These are phyloP conservation scores for Wickerhamomyces xylosicus DNA, from an alignment of 805 yeast species.

Conservation along the genomic window DNA sequence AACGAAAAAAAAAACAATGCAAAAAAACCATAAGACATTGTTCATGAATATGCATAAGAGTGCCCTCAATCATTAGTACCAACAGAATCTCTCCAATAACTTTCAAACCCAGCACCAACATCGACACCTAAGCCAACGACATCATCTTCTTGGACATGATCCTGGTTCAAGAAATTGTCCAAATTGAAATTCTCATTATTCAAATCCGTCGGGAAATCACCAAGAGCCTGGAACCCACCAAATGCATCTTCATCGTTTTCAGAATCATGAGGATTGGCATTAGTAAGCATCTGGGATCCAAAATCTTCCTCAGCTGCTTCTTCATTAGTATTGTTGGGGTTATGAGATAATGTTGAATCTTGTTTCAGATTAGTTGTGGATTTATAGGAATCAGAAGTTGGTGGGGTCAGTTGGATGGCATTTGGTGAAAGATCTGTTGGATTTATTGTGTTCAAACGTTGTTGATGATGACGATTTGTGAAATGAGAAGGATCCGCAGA, in stretches of 20 bases:
- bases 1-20: neutral
- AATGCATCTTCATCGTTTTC: slow-evolving; percentile 18
- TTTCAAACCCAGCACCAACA: slow-evolving; percentile 26
- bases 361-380: slow-evolving; percentile 5
- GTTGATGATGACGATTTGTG: neutral
- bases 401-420: slow-evolving; percentile 18
- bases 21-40: too few relatives aligned
- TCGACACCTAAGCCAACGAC: slow-evolving; percentile 22
- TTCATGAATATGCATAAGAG: too few relatives aligned
- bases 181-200: slow-evolving; percentile 31
- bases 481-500: too few relatives aligned
- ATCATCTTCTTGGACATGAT: neutral
- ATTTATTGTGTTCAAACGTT: neutral
- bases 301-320: slow-evolving; percentile 6
- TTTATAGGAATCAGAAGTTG: slow-evolving; percentile 18
- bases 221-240: slow-evolving; percentile 8
- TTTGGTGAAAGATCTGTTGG: slow-evolving; percentile 11
- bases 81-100: slow-evolving; percentile 33
- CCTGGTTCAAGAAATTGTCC: slow-evolving; percentile 25
- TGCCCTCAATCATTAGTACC: slow-evolving; percentile 28
- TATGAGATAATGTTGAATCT: neutral
- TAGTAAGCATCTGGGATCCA: slow-evolving; percentile 10
- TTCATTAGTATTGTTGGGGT: slow-evolving; percentile 4
- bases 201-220: slow-evolving; percentile 23
- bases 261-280: slow-evolving; percentile 20